phyloP scores from a whole-genome alignment of 225 moss, liverwort and hornwort species.

The Sphagnum contortum region DNA sequence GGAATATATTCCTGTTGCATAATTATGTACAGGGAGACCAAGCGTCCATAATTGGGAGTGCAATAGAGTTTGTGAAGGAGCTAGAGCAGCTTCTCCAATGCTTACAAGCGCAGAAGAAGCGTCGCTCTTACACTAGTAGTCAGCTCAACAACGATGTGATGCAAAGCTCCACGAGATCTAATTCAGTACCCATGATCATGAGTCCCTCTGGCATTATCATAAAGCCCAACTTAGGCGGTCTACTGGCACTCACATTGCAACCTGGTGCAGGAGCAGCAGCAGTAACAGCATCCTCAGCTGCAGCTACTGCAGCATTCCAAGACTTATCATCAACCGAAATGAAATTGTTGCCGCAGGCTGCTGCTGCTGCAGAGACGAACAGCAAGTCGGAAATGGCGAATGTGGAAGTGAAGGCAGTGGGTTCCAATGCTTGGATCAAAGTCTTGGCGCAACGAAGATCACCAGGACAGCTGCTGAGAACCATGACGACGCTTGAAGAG shows the following conservation, averaged over 20 bases:
- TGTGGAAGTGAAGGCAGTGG: constrained; percentile 51
- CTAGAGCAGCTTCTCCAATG: constrained; percentile 47
- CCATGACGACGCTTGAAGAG: constrained; percentile 42
- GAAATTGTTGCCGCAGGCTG: neutral
- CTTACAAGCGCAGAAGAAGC: constrained; percentile 39
- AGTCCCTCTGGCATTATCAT: constrained; percentile 18
- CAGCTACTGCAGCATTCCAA: constrained; percentile 10
- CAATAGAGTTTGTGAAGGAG: constrained; percentile 71
- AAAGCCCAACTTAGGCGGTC: neutral
- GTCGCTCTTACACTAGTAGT: constrained; percentile 14
- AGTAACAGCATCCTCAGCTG: too few relatives aligned
- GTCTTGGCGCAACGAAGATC: constrained; percentile 29
- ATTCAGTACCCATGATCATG: constrained; percentile 4
- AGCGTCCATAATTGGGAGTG: constrained; percentile 71
- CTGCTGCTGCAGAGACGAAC: constrained; percentile 23
- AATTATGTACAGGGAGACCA: constrained; percentile 48
- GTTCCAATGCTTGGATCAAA: constrained; percentile 30
- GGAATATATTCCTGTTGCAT: too few relatives aligned
- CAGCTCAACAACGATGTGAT: too few relatives aligned
- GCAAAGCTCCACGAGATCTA: too few relatives aligned
- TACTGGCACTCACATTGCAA: too few relatives aligned
- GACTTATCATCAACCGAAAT: constrained; percentile 25
- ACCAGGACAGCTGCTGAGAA: constrained; percentile 37
- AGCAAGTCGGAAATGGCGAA: constrained; percentile 33
- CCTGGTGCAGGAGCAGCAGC: too few relatives aligned